phyloP scores from a whole-genome alignment of 169 alveolate genomes.

The Eimeria acervulina region DNA sequence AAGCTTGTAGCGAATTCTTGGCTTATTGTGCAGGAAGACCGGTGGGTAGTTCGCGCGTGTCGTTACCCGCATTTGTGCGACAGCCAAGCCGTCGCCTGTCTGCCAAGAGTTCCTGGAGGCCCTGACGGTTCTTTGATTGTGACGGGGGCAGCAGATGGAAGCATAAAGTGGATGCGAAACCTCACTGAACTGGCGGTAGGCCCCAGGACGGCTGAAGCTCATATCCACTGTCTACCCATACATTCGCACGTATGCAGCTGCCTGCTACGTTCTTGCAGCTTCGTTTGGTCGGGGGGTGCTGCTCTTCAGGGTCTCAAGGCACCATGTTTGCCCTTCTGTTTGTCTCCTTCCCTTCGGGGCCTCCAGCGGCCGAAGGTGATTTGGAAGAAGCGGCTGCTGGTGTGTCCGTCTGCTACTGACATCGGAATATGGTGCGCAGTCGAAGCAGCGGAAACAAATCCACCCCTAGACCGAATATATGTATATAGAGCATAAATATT shows the following conservation, averaged over 20 bases:
- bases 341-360: conserved; percentile 62
- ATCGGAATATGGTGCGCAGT: conserved; percentile 49
- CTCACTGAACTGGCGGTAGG: conserved; percentile 63
- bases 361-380: conserved; percentile 53
- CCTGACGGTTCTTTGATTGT: conserved; percentile 45
- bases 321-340: conserved; percentile 61
- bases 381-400: conserved; percentile 55
- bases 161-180: conserved; percentile 57
- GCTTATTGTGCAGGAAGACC: conserved; percentile 55
- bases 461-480: background rate
- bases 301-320: conserved; percentile 56
- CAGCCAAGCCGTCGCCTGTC: conserved; percentile 69
- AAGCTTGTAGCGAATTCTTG: background rate
- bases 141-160: conserved; percentile 68
- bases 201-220: background rate
- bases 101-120: conserved; percentile 66
- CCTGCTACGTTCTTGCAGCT: background rate
- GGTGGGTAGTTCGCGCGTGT: conserved; percentile 77
- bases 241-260: background rate
- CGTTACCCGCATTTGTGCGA: conserved; percentile 77
- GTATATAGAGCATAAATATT: too few species aligned
- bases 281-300: background rate
- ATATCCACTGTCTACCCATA: background rate
- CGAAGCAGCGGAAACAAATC: background rate
- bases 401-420: conserved; percentile 45